Evolutionary conservation across 2,329 filamentous ascomycete species (phyloP), one percentile per base, ranked within the genome.

Genomic region (Paramyrothecium roridum): DNA sequence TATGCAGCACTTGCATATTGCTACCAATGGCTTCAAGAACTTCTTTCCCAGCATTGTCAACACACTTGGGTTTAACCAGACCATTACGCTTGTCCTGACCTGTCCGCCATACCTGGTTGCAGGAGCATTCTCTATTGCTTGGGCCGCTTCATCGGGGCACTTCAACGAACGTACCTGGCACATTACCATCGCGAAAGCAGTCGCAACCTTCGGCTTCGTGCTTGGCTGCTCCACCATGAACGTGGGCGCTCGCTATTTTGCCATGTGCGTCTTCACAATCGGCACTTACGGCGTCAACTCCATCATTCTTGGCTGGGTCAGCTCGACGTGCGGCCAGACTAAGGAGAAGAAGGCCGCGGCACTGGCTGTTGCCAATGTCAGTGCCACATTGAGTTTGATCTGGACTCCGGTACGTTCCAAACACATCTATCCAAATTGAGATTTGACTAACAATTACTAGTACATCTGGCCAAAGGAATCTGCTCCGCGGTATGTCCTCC

Each of bases 321-420:
- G 62, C 0, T 63, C 61, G 12, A 71, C 68, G 1, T 72, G 70
- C 33, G 72, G 70, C 2, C 72, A 75, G 54, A 74, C 70, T 0
- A 72, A 69, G 23, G 73, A 76, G 57, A 73, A 74, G 62, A 74
- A 72, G 55, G 71, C 73, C 1, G 65, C 63, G 10, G 64, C 69
- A 2, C 56, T 75, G 2, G 69, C 70, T 3, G 70, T 75, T 11
- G 60, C 58, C 2, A 64, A 64, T 54, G 54, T 57, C 8, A 57
- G 56, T 46, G 61, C 59, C 13, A 60, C 58, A 1, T 34, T 63
- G 8, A 56, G 58, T 30, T 56, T 58, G 16, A 61, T 63, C 3
- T 61, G 57, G 52, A 63, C 61, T 8, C 58, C 57, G 30, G 51
- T 52, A 19, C 26, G 51, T 52, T 4, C 26, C 21, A 19, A 43